Evolutionary conservation across 495 filamentous ascomycete genomes (phyloP).

Genomic region (Evansstolkia leycettana): DNA sequence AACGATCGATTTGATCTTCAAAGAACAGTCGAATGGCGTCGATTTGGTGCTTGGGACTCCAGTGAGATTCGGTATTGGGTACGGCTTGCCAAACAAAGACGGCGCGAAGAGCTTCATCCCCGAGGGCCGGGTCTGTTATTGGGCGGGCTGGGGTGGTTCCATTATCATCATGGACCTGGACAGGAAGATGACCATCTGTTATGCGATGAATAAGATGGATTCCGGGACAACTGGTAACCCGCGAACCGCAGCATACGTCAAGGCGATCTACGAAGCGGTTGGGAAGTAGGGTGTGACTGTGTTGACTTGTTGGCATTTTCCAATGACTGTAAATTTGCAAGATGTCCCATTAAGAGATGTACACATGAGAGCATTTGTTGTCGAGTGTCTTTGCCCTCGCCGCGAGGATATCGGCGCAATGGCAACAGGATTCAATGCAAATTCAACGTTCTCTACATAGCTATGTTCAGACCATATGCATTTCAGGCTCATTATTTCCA

Average conservation of each 20-base stretch:
- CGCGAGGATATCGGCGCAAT: too few relatives aligned
- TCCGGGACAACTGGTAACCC: constrained; percentile 15
- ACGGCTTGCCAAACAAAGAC: constrained; percentile 10
- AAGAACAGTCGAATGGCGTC: constrained; percentile 20
- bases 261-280: constrained; percentile 22
- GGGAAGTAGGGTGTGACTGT: too few relatives aligned
- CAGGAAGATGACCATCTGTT: constrained; percentile 25
- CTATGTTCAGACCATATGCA: too few relatives aligned
- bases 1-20: constrained; percentile 23
- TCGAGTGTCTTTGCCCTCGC: too few relatives aligned
- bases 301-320: too few relatives aligned
- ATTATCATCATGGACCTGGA: constrained; percentile 31
- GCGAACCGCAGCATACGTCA: constrained; percentile 17
- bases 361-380: too few relatives aligned
- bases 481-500: too few relatives aligned
- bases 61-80: constrained; percentile 25
- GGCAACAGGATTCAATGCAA: too few relatives aligned
- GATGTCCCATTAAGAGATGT: too few relatives aligned
- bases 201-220: constrained; percentile 33
- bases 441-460: too few relatives aligned
- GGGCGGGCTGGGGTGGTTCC: constrained; percentile 33
- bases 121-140: constrained; percentile 19
- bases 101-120: constrained; percentile 12
- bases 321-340: too few relatives aligned
- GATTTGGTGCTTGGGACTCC: constrained; percentile 19